Evolutionary conservation across 2,329 filamentous ascomycete species (phyloP).

Genomic region (Penicillium psychrosexuale): DNA sequence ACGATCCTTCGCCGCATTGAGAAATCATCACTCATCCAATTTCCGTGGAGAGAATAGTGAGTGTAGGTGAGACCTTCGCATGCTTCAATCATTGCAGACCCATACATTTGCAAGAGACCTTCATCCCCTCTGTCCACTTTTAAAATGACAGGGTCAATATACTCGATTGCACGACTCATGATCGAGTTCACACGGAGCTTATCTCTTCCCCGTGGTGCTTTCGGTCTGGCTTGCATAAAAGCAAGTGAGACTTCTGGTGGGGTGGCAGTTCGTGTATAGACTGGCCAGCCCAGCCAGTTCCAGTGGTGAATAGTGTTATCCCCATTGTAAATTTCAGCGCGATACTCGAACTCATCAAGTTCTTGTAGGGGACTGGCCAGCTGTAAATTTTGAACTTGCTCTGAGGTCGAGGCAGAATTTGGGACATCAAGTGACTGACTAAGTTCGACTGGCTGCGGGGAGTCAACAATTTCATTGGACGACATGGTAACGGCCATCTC

Average conservation of each 20-base stretch:
- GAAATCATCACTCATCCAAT: not conserved
- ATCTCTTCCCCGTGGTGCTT: not conserved
- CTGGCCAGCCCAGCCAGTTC: not conserved
- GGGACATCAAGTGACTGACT: not conserved
- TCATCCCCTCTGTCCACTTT: not conserved
- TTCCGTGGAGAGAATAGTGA: not conserved
- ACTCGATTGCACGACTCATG: not conserved
- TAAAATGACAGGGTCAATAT: not conserved
- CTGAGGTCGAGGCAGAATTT: not conserved
- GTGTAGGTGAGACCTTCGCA: not conserved
- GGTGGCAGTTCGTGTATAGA: not conserved
- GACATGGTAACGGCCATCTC: not conserved
- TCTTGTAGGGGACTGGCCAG: no score
- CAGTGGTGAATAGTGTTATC: not conserved
- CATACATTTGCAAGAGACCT: not conserved
- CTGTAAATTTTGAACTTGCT: not conserved
- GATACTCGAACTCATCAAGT: not conserved
- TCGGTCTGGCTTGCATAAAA: not conserved
- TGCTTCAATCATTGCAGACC: not conserved
- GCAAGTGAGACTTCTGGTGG: not conserved
- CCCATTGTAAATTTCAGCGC: fast-evolving
- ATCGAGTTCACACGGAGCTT: not conserved
- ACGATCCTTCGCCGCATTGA: not conserved
- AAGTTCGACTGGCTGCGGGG: not conserved
- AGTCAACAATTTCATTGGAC: not conserved